phyloP scores from a whole-genome alignment of 225 moss, liverwort and hornwort species.

The Polytrichum commune region DNA sequence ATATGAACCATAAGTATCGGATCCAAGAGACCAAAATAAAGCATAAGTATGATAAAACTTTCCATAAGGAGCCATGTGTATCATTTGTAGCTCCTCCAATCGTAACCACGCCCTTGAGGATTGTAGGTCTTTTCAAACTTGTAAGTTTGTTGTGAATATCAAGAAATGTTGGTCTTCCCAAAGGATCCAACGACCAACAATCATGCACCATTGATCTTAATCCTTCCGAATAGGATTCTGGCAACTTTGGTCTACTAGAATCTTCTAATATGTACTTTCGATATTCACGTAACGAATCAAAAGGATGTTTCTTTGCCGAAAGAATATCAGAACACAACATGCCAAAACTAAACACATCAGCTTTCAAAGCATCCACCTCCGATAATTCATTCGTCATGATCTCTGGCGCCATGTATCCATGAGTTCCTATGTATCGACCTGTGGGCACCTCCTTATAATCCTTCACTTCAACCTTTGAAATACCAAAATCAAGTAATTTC shows the following conservation, averaged over 20 bases:
- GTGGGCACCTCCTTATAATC: neutral
- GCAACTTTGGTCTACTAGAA: too few relatives aligned
- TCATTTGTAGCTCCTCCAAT: neutral
- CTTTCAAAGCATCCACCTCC: constrained; percentile 6
- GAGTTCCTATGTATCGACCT: neutral
- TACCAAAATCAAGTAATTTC: constrained; percentile 37
- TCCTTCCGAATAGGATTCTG: neutral
- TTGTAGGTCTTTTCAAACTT: too few relatives aligned
- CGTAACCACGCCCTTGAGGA: too few relatives aligned
- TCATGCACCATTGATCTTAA: constrained; percentile 24
- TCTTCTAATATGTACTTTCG: too few relatives aligned
- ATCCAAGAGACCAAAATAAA: neutral
- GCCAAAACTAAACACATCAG: constrained; percentile 16
- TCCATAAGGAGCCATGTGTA: neutral
- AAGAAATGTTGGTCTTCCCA: constrained; percentile 21
- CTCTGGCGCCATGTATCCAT: constrained; percentile 26
- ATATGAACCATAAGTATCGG: neutral
- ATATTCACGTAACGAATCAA: too few relatives aligned
- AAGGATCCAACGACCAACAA: constrained; percentile 31
- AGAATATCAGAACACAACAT: too few relatives aligned
- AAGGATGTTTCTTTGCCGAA: too few relatives aligned
- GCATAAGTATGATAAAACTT: too few relatives aligned
- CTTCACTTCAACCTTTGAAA: constrained; percentile 18
- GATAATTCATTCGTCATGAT: neutral
- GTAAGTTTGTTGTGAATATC: constrained; percentile 18